These are phyloP conservation scores for Plantago rigida DNA, from an alignment of 305 asterid genomes.

Conservation along the genomic window DNA sequence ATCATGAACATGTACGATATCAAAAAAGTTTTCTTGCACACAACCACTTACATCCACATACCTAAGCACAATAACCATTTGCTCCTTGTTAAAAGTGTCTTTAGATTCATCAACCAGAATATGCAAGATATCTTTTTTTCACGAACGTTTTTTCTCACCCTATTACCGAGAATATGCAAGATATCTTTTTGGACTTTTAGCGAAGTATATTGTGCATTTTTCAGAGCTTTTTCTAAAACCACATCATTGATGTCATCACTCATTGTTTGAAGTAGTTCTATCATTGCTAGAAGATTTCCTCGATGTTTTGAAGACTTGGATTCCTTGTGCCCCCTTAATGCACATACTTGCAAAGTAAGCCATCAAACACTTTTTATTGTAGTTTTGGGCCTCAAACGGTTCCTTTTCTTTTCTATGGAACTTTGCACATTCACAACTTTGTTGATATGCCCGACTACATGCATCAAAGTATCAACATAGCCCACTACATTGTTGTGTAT, in stretches of 20 bases:
- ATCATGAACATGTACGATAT: too few relatives aligned
- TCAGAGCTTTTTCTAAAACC: constrained; percentile 2
- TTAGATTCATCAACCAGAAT: too few relatives aligned
- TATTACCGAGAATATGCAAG: neutral
- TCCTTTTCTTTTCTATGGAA: neutral
- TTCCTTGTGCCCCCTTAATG: neutral
- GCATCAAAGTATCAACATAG: neutral
- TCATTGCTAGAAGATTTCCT: neutral
- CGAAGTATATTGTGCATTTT: neutral
- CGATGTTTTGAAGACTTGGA: neutral
- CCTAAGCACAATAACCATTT: too few relatives aligned
- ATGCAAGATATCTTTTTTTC: too few relatives aligned
- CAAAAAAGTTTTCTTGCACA: too few relatives aligned
- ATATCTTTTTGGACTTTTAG: neutral
- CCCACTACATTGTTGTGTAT: neutral
- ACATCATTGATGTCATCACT: neutral
- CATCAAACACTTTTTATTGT: neutral
- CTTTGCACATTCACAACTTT: neutral
- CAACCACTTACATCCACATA: too few relatives aligned
- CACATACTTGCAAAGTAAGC: constrained; percentile 8
- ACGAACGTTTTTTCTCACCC: too few relatives aligned
- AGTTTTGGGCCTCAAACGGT: neutral
- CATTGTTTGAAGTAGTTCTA: too few relatives aligned
- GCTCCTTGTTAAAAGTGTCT: too few relatives aligned
- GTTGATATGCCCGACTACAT: neutral